Percentiles rank a stretch among this genome's conserved stretches.
phyloP scores from a whole-genome alignment of 805 yeast species.

The Pichia occidentalis region DNA sequence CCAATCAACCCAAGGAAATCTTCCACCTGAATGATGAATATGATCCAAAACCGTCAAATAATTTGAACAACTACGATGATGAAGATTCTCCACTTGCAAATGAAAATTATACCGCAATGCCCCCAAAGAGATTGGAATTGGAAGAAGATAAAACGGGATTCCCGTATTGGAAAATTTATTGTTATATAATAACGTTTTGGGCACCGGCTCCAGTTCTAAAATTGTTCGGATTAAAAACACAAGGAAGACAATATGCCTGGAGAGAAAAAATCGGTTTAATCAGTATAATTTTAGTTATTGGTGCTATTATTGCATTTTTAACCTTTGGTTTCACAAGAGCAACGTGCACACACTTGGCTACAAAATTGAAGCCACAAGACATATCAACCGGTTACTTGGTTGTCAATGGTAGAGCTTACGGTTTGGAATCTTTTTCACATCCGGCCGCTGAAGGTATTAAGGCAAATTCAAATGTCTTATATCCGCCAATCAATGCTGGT shows the following conservation, averaged over 20 bases:
- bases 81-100: conserved; percentile 25
- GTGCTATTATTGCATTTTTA: conserved; percentile 73
- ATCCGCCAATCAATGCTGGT: conserved; percentile 84
- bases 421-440: conserved; percentile 59
- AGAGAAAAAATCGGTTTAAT: conserved; percentile 88
- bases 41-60: background rate
- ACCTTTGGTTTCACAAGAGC: conserved; percentile 87
- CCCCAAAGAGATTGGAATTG: conserved; percentile 19
- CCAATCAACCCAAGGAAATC: conserved; percentile 9
- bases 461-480: conserved; percentile 63
- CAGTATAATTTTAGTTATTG: conserved; percentile 65
- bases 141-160: conserved; percentile 18
- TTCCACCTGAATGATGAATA: conserved; percentile 54
- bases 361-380: conserved; percentile 54
- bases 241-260: conserved; percentile 92
- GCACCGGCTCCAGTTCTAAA: conserved; percentile 72
- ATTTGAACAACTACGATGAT: conserved; percentile 11
- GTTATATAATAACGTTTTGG: conserved; percentile 82
- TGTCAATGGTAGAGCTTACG: conserved; percentile 78
- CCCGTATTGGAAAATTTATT: conserved; percentile 74
- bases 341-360: conserved; percentile 49
- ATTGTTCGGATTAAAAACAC: conserved; percentile 69
- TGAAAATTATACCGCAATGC: conserved; percentile 16
- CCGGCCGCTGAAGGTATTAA: conserved; percentile 78
- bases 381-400: conserved; percentile 57